phyloP scores from a whole-genome alignment of 176 grass and related monocot species.

The Chloris gayana region DNA sequence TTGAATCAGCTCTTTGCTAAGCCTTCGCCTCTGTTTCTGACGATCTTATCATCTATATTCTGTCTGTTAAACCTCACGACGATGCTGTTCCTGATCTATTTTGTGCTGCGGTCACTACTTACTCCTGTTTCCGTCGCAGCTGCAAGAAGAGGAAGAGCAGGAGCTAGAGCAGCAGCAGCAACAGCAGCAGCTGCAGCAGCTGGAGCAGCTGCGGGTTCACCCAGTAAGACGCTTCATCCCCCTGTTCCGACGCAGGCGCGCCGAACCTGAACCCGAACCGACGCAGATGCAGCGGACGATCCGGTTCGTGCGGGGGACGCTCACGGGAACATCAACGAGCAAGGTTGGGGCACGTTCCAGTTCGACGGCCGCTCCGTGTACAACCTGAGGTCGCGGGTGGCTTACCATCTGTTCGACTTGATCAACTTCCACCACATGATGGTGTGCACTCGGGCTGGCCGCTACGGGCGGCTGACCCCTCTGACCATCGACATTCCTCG shows the following conservation, averaged over 20 bases:
- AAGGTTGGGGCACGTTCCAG: not conserved
- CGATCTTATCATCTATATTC: not conserved
- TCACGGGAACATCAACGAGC: not conserved
- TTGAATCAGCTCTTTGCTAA: not conserved
- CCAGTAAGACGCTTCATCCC: not conserved
- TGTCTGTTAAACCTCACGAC: not conserved
- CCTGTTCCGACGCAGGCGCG: not conserved
- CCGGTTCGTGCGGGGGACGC: not conserved
- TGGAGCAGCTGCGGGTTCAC: not conserved
- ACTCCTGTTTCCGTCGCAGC: not conserved
- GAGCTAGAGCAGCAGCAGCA: too few relatives aligned
- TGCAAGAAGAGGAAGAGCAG: too few relatives aligned
- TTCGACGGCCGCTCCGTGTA: not conserved
- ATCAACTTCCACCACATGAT: not conserved
- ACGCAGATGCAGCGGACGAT: not conserved
- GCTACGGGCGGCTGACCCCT: slow-evolving; percentile 32
- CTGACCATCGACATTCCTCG: slow-evolving; percentile 32
- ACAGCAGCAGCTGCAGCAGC: too few relatives aligned
- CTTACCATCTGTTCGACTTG: not conserved
- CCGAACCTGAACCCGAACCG: not conserved
- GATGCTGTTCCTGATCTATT: not conserved
- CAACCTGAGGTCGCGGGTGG: not conserved
- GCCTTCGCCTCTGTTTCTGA: not conserved
- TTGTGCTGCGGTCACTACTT: not conserved
- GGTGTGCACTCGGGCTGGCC: slow-evolving; percentile 25